Evolutionary conservation across 2,329 filamentous ascomycete species (phyloP).

Genomic region (Diaporthe batatas): DNA sequence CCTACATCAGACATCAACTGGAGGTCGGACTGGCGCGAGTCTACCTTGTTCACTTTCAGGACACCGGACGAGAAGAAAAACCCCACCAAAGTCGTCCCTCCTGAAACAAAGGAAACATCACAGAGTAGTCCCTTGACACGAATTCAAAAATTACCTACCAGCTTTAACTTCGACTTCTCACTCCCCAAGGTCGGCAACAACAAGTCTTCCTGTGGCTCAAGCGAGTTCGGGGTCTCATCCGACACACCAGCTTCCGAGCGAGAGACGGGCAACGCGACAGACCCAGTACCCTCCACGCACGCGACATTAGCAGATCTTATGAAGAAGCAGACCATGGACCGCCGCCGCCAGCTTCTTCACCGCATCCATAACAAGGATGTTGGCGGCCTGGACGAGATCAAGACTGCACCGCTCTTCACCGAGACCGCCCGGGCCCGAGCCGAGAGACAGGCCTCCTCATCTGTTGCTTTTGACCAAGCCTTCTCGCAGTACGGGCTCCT

Average conservation of each 20-base stretch:
- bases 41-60: constrained; percentile 3
- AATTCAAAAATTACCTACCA: neutral
- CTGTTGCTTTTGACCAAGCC: constrained; percentile 21
- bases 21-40: neutral
- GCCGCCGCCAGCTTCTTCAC: constrained; percentile 42
- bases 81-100: neutral
- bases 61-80: neutral
- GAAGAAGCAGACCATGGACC: neutral
- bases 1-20: neutral
- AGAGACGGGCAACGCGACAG: neutral
- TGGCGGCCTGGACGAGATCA: constrained; percentile 49
- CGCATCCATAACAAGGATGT: constrained; percentile 38
- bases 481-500: constrained; percentile 51
- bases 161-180: neutral
- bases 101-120: neutral
- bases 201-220: neutral
- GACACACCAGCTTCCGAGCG: neutral
- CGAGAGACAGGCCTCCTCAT: constrained; percentile 1
- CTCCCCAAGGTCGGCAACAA: neutral
- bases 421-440: constrained; percentile 46
- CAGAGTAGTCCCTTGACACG: neutral
- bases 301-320: neutral
- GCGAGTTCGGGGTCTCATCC: neutral
- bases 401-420: constrained; percentile 50
- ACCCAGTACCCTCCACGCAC: neutral